Evolutionary conservation across 495 filamentous ascomycete genomes (phyloP), one percentile per base, ranked within the genome.

Genomic region (Penicillium subrubescens): DNA sequence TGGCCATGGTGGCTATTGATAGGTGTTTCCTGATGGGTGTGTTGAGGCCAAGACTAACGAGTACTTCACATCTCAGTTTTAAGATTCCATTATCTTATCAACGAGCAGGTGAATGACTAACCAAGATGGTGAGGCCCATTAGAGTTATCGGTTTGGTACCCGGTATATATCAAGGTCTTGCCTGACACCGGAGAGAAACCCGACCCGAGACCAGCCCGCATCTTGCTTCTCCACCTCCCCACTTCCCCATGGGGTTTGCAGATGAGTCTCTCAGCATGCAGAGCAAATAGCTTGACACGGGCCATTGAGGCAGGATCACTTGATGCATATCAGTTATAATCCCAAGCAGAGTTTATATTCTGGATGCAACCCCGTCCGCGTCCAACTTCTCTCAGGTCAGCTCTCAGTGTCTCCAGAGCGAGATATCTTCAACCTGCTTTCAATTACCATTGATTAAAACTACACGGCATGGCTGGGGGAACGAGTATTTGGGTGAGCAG

Each of bases 401-500:
- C 41, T 44, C n/a, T 2, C 41, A 44, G 4, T 44, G 41, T 3
- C n/a, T 12, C 10, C 1, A 44, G 41, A 44, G n/a, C 41, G 7
- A 21, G n/a, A 44, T 19, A 44, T 21, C 19, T 44, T n/a, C 6
- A 44, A 12, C 41, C 6, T 44, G 41, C 10, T 44, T 44, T n/a
- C 41, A 44, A 44, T 19, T 10, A 19, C 3, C n/a, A 7, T n/a
- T 7, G 41, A 44, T 7, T 21, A 19, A n/a, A 44, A n/a, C 5
- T 39, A 1, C 19, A 19, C 12, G 58, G 7, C 57, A 72, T 72
- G 70, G 70, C 70, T 17, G 70, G 67, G 39, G 65, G 67, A 59
- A 70, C 70, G 7, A 72, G 70, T 27, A 67, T 72, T 21, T 72
- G 70, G 70, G 46, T 63, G 43, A 73, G 71, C 58, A 65, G 53